Percentiles rank a stretch among this genome's conserved stretches.
Evolutionary conservation across 78 protist genomes (phyloP).

Genomic region (Anaeramoeba flamelloides): DNA sequence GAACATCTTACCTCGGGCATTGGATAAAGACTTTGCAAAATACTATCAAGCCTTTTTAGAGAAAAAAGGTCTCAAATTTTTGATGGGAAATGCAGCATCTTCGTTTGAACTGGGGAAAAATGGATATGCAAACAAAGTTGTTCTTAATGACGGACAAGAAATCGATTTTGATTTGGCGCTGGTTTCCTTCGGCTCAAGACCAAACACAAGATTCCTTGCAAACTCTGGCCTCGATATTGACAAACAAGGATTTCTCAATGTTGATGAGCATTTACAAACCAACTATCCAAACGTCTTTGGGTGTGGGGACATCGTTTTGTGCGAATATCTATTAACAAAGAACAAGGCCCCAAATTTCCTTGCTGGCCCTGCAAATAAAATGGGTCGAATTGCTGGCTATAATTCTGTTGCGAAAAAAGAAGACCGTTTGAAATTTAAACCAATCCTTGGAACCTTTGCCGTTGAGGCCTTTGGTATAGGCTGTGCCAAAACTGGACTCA

Average conservation of each 20-base stretch:
- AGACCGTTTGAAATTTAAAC: too few relatives aligned
- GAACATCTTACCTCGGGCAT: neutral
- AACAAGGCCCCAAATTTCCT: neutral
- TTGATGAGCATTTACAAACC: neutral
- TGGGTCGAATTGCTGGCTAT: neutral
- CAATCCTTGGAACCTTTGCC: too few relatives aligned
- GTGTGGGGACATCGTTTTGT: neutral
- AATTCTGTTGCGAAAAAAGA: neutral
- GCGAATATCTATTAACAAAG: neutral
- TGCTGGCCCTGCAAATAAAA: slow-evolving; percentile 2
- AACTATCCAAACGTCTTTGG: neutral
- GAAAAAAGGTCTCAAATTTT: neutral
- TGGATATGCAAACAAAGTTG: neutral
- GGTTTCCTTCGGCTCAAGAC: neutral
- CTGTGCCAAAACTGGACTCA: neutral
- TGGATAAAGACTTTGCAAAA: neutral
- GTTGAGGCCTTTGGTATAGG: neutral
- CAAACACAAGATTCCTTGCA: neutral
- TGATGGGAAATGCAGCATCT: neutral
- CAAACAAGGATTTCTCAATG: neutral
- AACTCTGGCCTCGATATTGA: neutral
- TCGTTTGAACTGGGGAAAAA: neutral
- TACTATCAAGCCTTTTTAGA: neutral
- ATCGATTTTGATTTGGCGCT: neutral
- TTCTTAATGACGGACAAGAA: neutral